A percentile compares a stretch with the other conserved stretches of the same genome.
These are phyloP conservation scores for Daldinia concentrica DNA, from an alignment of 495 filamentous ascomycete genomes.

Conservation along the genomic window DNA sequence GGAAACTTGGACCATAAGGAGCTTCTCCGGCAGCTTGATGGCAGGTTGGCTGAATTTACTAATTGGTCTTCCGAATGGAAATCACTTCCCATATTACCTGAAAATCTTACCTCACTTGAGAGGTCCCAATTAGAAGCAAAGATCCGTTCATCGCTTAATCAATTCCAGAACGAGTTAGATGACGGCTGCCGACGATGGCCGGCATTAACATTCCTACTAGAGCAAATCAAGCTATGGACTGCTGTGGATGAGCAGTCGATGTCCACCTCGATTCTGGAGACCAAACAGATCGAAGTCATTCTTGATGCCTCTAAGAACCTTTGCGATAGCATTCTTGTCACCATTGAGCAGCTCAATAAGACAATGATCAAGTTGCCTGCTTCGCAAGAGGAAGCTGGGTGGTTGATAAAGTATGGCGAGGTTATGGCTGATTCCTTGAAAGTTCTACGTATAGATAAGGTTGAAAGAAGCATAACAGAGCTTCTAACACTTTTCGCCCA, in stretches of 20 bases:
- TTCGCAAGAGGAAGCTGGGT: constrained; percentile 67
- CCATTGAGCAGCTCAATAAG: constrained; percentile 74
- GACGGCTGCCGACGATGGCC: constrained; percentile 58
- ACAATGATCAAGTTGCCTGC: constrained; percentile 53
- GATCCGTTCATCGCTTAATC: constrained; percentile 54
- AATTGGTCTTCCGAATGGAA: constrained; percentile 52
- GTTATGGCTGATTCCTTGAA: constrained; percentile 65
- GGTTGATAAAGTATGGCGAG: constrained; percentile 69
- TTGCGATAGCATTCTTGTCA: constrained; percentile 74
- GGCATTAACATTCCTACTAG: constrained; percentile 68
- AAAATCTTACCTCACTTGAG: constrained; percentile 58
- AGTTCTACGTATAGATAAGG: constrained; percentile 64
- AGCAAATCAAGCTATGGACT: constrained; percentile 66
- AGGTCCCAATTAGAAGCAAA: constrained; percentile 56
- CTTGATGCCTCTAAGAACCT: constrained; percentile 66
- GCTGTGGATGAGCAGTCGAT: constrained; percentile 29
- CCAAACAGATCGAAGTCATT: constrained; percentile 53
- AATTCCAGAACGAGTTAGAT: constrained; percentile 57
- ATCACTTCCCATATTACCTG: constrained; percentile 63
- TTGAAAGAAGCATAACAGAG: constrained; percentile 55
- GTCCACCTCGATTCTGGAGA: constrained; percentile 11
- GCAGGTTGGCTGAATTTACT: constrained; percentile 60
- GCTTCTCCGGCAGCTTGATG: constrained; percentile 55
- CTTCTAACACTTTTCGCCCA: constrained; percentile 61
- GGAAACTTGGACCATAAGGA: constrained; percentile 58